Percentiles rank a stretch among this genome's conserved stretches.
phyloP scores from a whole-genome alignment of 441 rosid genomes.

The Bruguiera hainesii region DNA sequence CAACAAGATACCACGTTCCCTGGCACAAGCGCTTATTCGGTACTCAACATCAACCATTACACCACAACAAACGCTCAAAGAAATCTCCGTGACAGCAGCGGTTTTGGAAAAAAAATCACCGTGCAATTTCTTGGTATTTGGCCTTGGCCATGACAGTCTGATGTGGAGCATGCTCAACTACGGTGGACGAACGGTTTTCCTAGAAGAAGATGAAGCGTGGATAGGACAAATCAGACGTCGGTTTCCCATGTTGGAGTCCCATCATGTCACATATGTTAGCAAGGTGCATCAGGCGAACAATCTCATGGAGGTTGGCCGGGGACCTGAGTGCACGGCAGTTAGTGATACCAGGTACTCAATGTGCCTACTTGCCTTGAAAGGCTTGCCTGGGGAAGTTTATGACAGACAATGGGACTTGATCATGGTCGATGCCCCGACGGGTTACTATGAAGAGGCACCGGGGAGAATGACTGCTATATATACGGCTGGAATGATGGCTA shows the following conservation, averaged over 20 bases:
- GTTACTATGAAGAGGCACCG: no score
- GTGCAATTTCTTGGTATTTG: slow-evolving; percentile 88
- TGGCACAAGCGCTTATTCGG: slow-evolving; percentile 68
- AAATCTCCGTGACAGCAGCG: slow-evolving; percentile 55
- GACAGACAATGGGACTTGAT: slow-evolving; percentile 27
- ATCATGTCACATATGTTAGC: slow-evolving; percentile 74
- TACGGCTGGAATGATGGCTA: slow-evolving; percentile 88
- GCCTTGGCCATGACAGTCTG: slow-evolving; percentile 87
- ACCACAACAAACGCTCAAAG: slow-evolving; percentile 77
- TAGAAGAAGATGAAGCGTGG: slow-evolving; percentile 88
- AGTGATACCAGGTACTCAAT: slow-evolving; percentile 66
- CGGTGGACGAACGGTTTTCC: slow-evolving; percentile 84
- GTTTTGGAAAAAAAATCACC: slow-evolving; percentile 68
- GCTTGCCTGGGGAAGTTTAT: slow-evolving; percentile 62
- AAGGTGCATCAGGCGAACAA: slow-evolving; percentile 69
- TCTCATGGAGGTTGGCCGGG: slow-evolving; percentile 70
- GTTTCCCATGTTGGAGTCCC: slow-evolving; percentile 71
- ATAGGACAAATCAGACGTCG: slow-evolving; percentile 62
- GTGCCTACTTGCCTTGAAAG: slow-evolving; percentile 82
- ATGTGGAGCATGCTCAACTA: slow-evolving; percentile 90
- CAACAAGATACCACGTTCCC: slow-evolving; percentile 52
- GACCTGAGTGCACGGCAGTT: slow-evolving; percentile 71
- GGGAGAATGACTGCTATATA: slow-evolving; percentile 7
- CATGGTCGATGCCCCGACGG: no score
- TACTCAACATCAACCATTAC: slow-evolving; percentile 75